Evolutionary conservation across 2,329 filamentous ascomycete species (phyloP).

Genomic region (Penicillium olsonii): DNA sequence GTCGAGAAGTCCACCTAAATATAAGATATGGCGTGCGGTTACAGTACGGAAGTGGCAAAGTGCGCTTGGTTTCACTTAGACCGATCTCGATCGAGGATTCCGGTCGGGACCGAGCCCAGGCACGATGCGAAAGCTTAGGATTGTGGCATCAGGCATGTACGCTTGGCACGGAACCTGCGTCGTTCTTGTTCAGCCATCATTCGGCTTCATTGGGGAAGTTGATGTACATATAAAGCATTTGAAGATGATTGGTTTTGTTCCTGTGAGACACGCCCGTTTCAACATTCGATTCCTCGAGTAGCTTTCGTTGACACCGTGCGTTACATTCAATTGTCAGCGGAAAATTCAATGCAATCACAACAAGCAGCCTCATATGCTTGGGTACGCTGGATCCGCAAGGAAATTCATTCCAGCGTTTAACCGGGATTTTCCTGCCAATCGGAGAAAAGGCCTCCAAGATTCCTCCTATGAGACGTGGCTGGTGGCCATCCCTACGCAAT

Average conservation of each 20-base stretch:
- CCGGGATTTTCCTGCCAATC: slow-evolving; percentile 27
- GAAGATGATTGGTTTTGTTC: slow-evolving; percentile 15
- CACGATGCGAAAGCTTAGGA: slow-evolving; percentile 3
- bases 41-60: slow-evolving; percentile 4
- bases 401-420: slow-evolving; percentile 2
- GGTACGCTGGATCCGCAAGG: neutral
- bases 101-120: neutral
- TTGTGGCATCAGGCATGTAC: neutral
- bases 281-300: neutral
- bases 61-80: slow-evolving; percentile 9
- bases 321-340: neutral
- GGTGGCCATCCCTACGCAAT: slow-evolving; percentile 1
- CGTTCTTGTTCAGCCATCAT: neutral
- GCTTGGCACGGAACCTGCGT: neutral
- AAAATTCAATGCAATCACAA: neutral
- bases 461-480: slow-evolving; percentile 21
- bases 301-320: neutral
- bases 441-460: slow-evolving; percentile 14
- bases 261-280: neutral
- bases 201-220: slow-evolving; percentile 9
- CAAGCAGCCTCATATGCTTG: neutral
- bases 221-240: slow-evolving; percentile 27
- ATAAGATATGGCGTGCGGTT: neutral
- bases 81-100: slow-evolving; percentile 10
- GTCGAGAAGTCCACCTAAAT: slow-evolving; percentile 24